phyloP scores from a whole-genome alignment of 805 yeast genomes.

The Saturnispora hagleri region DNA sequence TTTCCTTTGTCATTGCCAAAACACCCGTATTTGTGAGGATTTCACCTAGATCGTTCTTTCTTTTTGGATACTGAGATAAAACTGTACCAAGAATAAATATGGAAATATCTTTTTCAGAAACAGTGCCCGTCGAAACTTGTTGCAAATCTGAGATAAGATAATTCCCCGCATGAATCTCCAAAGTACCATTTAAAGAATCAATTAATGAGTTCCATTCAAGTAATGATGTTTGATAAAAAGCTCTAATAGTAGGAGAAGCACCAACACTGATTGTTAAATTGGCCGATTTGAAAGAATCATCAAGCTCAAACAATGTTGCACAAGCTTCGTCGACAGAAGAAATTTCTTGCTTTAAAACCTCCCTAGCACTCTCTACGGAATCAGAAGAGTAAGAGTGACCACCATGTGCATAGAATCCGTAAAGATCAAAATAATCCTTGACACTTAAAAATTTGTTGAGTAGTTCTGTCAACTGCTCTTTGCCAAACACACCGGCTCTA shows the following conservation, averaged over 20 bases:
- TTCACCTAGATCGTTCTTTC: conserved; percentile 48
- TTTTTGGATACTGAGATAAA: conserved; percentile 45
- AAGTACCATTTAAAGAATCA: conserved; percentile 27
- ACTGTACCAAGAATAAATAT: conserved; percentile 50
- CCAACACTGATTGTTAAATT: conserved; percentile 58
- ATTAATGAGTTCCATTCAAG: conserved; percentile 7
- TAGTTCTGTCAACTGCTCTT: background rate
- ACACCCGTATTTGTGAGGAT: conserved; percentile 66
- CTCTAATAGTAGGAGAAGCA: conserved; percentile 74
- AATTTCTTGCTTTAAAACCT: conserved; percentile 46
- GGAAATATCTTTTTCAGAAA: conserved; percentile 38
- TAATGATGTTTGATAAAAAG: conserved; percentile 29
- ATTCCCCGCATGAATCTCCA: conserved; percentile 80
- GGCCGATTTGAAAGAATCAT: conserved; percentile 23
- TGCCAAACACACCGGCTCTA: conserved; percentile 49
- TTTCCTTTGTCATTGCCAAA: conserved; percentile 57
- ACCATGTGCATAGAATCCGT: conserved; percentile 72
- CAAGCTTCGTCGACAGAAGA: conserved; percentile 48
- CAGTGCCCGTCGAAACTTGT: conserved; percentile 62
- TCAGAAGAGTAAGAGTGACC: conserved; percentile 61
- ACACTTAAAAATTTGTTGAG: conserved; percentile 22
- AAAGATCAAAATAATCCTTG: conserved; percentile 33
- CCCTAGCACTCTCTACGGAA: conserved; percentile 37
- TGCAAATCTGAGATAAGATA: conserved; percentile 67
- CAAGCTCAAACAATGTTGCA: conserved; percentile 27